Conservation (phyloP, 2,329 filamentous ascomycete species). For the Apiospora aurea region DNA sequence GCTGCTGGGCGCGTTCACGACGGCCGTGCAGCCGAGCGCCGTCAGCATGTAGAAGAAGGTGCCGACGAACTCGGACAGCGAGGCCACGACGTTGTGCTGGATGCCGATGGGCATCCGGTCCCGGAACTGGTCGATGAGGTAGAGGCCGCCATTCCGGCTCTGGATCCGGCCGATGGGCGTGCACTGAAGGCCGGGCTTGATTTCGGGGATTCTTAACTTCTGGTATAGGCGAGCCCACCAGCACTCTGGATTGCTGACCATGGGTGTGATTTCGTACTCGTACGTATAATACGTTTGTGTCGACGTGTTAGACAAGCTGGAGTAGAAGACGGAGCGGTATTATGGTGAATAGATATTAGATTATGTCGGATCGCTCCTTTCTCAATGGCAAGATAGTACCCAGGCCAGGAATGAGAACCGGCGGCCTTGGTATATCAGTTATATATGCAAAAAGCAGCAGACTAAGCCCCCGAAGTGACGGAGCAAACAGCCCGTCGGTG, state of each 20-base stretch:
- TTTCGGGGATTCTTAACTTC: not conserved
- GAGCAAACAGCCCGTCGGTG: not conserved
- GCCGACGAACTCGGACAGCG: constrained; percentile 24
- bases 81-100: constrained; percentile 19
- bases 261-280: not conserved
- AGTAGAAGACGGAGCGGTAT: not conserved
- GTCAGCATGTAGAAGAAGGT: constrained; percentile 24
- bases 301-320: not conserved
- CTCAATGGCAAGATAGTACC: not conserved
- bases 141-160: constrained; percentile 11
- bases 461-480: not conserved
- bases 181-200: not conserved
- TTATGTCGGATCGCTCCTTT: not conserved
- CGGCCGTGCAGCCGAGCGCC: constrained; percentile 22
- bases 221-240: not conserved
- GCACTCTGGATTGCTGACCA: not conserved
- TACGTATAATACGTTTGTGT: not conserved
- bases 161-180: constrained; percentile 1
- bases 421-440: not conserved
- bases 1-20: not conserved
- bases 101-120: constrained; percentile 6
- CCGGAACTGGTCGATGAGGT: constrained; percentile 23
- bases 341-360: not conserved
- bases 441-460: not conserved
- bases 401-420: not conserved